Conservation (phyloP, 192 early-diverging fungal species). For the Podila minutissima region DNA sequence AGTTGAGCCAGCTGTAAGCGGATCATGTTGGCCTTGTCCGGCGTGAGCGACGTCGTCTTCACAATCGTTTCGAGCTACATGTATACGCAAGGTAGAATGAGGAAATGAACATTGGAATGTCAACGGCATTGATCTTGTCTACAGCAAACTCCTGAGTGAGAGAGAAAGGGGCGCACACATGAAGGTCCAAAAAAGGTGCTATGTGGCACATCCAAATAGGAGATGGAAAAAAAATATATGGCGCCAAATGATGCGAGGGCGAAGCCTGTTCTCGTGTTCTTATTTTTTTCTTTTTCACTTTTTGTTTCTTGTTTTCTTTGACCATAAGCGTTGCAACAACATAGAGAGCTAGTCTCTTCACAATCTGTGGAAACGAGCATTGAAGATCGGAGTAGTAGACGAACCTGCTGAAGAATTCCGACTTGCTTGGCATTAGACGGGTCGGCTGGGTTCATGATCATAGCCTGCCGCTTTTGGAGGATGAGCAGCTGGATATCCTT, state of each 20-base stretch:
- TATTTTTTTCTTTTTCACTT: slow-evolving; percentile 13
- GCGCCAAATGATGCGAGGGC: too few species aligned
- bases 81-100: not conserved
- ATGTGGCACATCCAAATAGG: slow-evolving; percentile 4
- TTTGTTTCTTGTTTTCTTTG: slow-evolving; percentile 4
- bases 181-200: slow-evolving; percentile 29
- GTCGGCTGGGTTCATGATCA: slow-evolving; percentile 36
- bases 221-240: too few species aligned
- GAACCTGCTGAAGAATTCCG: slow-evolving; percentile 43
- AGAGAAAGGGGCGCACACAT: too few species aligned
- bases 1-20: slow-evolving; percentile 54
- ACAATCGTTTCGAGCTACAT: slow-evolving; percentile 56
- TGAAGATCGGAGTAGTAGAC: not conserved
- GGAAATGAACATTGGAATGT: not conserved
- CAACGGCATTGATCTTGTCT: not conserved
- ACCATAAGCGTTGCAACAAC: not conserved
- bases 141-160: not conserved
- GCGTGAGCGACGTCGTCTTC: slow-evolving; percentile 54
- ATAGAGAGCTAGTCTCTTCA: not conserved
- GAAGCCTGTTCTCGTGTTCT: slow-evolving; percentile 5
- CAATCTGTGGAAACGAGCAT: not conserved
- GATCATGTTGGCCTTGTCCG: slow-evolving; percentile 56
- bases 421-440: slow-evolving; percentile 33
- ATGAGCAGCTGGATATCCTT: slow-evolving; percentile 41
- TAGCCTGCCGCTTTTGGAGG: slow-evolving; percentile 38